These are phyloP conservation scores for Oropetium thomaeum DNA, from an alignment of 176 grass and related monocot species.

Conservation along the genomic window DNA sequence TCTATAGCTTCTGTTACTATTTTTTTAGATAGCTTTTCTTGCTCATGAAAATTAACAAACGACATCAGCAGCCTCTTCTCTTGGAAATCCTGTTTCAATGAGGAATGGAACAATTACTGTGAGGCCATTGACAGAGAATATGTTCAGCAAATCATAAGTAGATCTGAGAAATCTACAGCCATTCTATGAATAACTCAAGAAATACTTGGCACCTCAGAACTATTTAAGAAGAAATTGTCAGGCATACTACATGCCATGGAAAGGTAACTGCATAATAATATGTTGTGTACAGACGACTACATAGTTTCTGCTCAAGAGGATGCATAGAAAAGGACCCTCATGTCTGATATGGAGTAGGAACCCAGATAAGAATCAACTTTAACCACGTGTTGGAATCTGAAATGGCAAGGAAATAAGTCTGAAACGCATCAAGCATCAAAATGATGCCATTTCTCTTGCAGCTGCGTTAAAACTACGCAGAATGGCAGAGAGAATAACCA, in stretches of 20 bases:
- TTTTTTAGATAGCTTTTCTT: conserved; percentile 64
- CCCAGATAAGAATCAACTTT: background rate
- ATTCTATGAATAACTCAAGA: background rate
- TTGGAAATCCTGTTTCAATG: conserved; percentile 56
- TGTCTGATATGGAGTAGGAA: background rate
- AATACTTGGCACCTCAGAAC: background rate
- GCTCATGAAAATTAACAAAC: conserved; percentile 69
- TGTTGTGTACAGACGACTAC: background rate
- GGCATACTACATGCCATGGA: background rate
- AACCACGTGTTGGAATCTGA: background rate
- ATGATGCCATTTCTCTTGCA: background rate
- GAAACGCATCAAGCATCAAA: background rate
- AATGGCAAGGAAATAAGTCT: background rate
- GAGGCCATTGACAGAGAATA: background rate
- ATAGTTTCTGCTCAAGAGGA: background rate
- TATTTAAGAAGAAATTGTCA: background rate
- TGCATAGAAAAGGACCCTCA: background rate
- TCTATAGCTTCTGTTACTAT: conserved; percentile 60
- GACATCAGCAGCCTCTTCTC: conserved; percentile 60
- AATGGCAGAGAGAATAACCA: background rate
- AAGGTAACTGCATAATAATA: background rate
- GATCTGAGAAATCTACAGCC: background rate
- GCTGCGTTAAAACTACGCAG: background rate
- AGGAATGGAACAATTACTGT: background rate
- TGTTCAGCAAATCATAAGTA: background rate